Conservation (phyloP, 2,329 filamentous ascomycete species). For the Stemphylium lycopersici region DNA sequence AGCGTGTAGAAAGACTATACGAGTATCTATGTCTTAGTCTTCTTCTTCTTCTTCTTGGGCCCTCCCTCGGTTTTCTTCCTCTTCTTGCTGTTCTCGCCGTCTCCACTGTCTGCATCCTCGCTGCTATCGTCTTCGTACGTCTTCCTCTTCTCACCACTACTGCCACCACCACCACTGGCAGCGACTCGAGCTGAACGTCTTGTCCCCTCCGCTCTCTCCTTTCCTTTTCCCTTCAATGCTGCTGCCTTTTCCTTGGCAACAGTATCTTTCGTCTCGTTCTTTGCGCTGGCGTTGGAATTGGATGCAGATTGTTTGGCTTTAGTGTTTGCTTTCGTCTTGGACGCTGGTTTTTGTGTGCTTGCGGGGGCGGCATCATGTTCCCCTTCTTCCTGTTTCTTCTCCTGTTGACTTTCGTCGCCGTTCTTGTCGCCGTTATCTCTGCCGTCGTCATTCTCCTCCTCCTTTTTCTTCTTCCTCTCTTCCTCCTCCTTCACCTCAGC, state of each 20-base stretch:
- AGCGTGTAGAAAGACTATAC: not conserved
- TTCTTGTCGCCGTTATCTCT: not conserved
- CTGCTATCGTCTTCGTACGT: slow-evolving; percentile 23
- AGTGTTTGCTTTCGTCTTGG: slow-evolving; percentile 32
- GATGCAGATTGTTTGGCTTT: slow-evolving; percentile 21
- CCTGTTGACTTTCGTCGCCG: slow-evolving; percentile 2
- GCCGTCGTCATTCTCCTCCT: no score
- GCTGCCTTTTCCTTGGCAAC: slow-evolving; percentile 19
- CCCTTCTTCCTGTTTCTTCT: not conserved
- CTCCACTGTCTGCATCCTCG: slow-evolving; percentile 15
- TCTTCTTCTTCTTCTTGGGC: no score
- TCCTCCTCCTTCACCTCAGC: slow-evolving; percentile 17
- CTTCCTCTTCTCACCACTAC: slow-evolving; percentile 26
- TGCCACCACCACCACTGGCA: not conserved
- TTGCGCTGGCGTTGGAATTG: no score
- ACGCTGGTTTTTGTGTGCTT: slow-evolving; percentile 30
- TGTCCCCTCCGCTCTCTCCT: slow-evolving; percentile 28
- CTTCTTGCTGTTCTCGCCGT: slow-evolving; percentile 15
- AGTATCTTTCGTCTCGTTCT: slow-evolving; percentile 19
- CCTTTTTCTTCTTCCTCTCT: not conserved
- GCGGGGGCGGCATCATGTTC: slow-evolving; percentile 2
- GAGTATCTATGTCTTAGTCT: no score
- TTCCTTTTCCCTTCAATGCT: slow-evolving; percentile 14
- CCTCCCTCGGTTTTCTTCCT: slow-evolving; percentile 11
- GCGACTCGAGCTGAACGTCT: slow-evolving; percentile 24